These are phyloP conservation scores for Bifiguratus adelaidae DNA, from an alignment of 192 early-diverging fungal species.

Conservation along the genomic window DNA sequence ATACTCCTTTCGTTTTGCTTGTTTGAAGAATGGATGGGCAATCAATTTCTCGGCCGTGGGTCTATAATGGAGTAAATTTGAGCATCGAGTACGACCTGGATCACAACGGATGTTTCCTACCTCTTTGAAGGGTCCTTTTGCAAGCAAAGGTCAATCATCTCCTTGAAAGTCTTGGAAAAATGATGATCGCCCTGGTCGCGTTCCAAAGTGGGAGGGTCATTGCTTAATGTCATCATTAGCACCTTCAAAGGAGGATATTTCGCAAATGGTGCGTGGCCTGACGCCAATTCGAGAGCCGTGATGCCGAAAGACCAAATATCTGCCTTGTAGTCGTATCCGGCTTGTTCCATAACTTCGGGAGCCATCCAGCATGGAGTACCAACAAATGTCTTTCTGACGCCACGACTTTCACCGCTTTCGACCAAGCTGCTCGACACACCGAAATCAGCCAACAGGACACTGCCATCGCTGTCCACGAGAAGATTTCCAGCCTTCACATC, in stretches of 20 bases:
- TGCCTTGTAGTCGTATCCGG: constrained; percentile 80
- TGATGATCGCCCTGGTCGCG: constrained; percentile 62
- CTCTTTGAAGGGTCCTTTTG: constrained; percentile 66
- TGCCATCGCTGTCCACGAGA: constrained; percentile 53
- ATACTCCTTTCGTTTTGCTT: constrained; percentile 58
- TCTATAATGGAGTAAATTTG: constrained; percentile 22
- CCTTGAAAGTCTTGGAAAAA: constrained; percentile 70
- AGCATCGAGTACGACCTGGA: background rate
- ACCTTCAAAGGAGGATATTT: constrained; percentile 85
- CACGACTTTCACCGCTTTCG: constrained; percentile 49
- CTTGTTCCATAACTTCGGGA: constrained; percentile 87
- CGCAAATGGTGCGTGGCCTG: constrained; percentile 82
- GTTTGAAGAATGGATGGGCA: constrained; percentile 68
- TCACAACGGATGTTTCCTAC: constrained; percentile 7
- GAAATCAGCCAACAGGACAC: constrained; percentile 55
- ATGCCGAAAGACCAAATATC: constrained; percentile 93
- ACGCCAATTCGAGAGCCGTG: constrained; percentile 74
- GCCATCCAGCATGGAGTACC: constrained; percentile 66
- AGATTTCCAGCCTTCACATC: constrained; percentile 67
- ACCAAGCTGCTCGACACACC: constrained; percentile 57
- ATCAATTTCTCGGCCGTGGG: constrained; percentile 69
- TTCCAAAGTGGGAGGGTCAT: constrained; percentile 77
- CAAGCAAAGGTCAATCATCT: constrained; percentile 78
- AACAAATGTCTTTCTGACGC: constrained; percentile 58
- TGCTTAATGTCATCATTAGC: constrained; percentile 78